Base-by-base conservation (phyloP, 2,329 filamentous ascomycete species). In the Cadophora sp. region DNA sequence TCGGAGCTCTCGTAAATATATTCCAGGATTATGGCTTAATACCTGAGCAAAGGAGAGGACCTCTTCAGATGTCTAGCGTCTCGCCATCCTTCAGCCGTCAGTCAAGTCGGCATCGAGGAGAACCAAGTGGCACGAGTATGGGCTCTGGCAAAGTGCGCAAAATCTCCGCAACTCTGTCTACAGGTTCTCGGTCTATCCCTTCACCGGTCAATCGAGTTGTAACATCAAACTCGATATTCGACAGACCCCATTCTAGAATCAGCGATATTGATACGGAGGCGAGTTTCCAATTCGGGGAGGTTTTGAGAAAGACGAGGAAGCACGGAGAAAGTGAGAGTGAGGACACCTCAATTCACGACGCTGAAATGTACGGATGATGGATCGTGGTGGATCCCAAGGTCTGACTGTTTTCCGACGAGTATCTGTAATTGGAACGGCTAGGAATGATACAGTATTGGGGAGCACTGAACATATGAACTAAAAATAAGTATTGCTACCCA, bases 11-110 rank as follows among this genome's bases (percentile, higher is more conserved):
- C 7, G 68, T 75, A 11, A 68, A 74, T 24, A 67, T 74, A 4
- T 74, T 74, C 60, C 72, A 75, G 51, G 65, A 69, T 4, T 69
- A 64, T 29, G 68, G 69, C 22, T 46, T 74, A 24, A 71, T 73
- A 69, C 61, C 70, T 12, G 62, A 68, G 24, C 61, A 37, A 12
- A 27, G 62, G 2, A 67, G 48, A 24, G 48, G 65, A 29, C 46
- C 60, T 9, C 40, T 69, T 40, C 68, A 62, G 4, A 60, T 43
- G n/a, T 37, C 65, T 16, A 55, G 48, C 34, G 26, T 60, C 11
- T 58, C 62, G 27, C 56, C 63, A 53, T 61, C 46, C 1, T 55
- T 67, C n/a, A 58, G 48, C 27, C 43, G 37, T 24, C 60, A 63
- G 29, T n/a, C 37, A 40, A 53, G 22, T 40, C 26, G 12, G 24